phyloP scores from a whole-genome alignment of 2,329 filamentous ascomycete species.

The Rhinocladiella similis region DNA sequence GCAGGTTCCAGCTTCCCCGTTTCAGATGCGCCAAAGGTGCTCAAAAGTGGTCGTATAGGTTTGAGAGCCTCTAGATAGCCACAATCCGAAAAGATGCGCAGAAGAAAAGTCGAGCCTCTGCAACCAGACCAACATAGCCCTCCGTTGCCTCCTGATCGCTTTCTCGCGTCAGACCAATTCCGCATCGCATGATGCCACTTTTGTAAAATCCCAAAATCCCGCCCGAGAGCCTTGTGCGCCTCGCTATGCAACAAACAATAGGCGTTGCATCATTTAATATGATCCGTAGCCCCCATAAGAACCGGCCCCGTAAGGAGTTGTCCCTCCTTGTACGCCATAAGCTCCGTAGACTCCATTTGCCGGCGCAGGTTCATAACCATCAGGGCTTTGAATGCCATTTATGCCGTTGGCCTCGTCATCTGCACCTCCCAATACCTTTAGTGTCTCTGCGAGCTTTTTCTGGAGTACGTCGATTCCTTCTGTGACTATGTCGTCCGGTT shows the following conservation, averaged over 20 bases:
- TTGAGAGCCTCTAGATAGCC: no score
- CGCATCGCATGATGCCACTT: neutral
- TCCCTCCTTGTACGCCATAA: constrained; percentile 62
- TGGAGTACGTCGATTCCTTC: constrained; percentile 87
- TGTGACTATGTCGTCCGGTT: constrained; percentile 85
- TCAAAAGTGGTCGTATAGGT: no score
- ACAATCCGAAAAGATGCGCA: no score
- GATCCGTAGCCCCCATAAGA: constrained; percentile 48
- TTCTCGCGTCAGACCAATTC: neutral
- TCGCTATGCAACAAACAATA: constrained; percentile 16
- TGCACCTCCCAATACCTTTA: constrained; percentile 57
- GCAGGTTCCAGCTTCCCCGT: neutral
- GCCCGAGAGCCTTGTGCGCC: constrained; percentile 14
- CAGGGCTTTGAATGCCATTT: constrained; percentile 52
- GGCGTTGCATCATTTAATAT: constrained; percentile 5
- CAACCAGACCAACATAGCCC: no score
- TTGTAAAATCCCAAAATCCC: neutral
- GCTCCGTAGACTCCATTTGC: constrained; percentile 56
- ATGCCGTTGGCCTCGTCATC: constrained; percentile 45
- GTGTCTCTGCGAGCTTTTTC: constrained; percentile 80
- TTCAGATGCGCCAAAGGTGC: no score
- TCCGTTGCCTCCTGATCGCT: neutral
- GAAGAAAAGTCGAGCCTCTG: no score
- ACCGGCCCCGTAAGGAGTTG: constrained; percentile 61
- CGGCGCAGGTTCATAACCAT: constrained; percentile 45